These are phyloP conservation scores for Xerocomus brunneocitrinus DNA, from an alignment of 768 basidiomycete species.

Conservation along the genomic window DNA sequence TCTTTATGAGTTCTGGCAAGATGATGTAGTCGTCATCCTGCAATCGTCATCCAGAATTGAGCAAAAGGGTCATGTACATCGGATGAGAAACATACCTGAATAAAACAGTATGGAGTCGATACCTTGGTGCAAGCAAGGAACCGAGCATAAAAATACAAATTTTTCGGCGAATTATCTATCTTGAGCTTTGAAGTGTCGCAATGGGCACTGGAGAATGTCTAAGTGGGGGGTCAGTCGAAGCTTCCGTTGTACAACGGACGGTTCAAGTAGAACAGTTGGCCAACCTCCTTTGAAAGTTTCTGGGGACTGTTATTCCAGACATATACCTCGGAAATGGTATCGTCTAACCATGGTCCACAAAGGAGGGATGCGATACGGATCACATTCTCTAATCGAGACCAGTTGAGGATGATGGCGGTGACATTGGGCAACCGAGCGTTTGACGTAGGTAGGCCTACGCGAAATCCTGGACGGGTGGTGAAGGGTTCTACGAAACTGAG, in stretches of 20 bases:
- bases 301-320: constrained; percentile 63
- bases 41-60: background rate
- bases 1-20: constrained; percentile 49
- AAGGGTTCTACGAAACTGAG: constrained; percentile 13
- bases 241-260: background rate
- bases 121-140: constrained; percentile 53
- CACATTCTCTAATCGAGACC: constrained; percentile 63
- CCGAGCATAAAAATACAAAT: constrained; percentile 59
- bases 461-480: background rate
- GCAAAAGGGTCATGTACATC: background rate
- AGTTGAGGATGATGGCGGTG: constrained; percentile 60
- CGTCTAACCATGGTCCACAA: constrained; percentile 43
- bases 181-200: constrained; percentile 43
- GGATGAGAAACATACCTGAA: constrained; percentile 43
- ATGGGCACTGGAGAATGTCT: constrained; percentile 40
- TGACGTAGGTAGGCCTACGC: constrained; percentile 10
- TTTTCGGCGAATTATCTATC: constrained; percentile 54
- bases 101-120: constrained; percentile 53
- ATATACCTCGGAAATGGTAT: constrained; percentile 44
- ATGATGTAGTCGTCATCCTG: constrained; percentile 71
- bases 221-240: background rate
- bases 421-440: constrained; percentile 34
- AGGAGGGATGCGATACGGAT: constrained; percentile 48
- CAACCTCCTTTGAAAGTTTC: constrained; percentile 40
- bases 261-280: constrained; percentile 7